Percentiles rank a stretch among this genome's conserved stretches.
phyloP scores from a whole-genome alignment of 2,329 filamentous ascomycete genomes.

The Aspergillus quadrilineatus region DNA sequence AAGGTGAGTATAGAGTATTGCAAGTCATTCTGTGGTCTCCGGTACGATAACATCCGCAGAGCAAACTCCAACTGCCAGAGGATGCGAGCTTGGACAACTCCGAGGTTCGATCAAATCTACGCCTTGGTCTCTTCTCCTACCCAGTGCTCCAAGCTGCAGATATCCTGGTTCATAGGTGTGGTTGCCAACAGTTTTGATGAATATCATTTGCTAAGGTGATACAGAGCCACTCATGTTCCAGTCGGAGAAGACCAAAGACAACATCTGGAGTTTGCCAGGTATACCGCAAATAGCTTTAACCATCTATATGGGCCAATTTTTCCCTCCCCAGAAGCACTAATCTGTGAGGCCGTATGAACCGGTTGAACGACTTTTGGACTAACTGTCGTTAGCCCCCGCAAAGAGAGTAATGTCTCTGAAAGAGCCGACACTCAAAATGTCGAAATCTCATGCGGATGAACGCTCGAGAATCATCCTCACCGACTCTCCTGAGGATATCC shows the following conservation, averaged over 20 bases:
- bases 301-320: slow-evolving; percentile 65
- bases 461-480: slow-evolving; percentile 81
- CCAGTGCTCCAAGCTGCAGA: slow-evolving; percentile 94
- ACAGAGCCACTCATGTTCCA: slow-evolving; percentile 84
- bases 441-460: slow-evolving; percentile 74
- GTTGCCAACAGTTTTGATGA: background rate
- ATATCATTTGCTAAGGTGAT: slow-evolving; percentile 18
- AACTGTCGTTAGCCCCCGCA: slow-evolving; percentile 59
- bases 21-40: background rate
- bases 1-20: slow-evolving; percentile 60
- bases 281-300: slow-evolving; percentile 86
- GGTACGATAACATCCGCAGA: slow-evolving; percentile 48
- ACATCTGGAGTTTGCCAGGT: slow-evolving; percentile 88
- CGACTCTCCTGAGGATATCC: slow-evolving; percentile 64
- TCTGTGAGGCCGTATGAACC: slow-evolving; percentile 55
- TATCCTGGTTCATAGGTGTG: slow-evolving; percentile 76
- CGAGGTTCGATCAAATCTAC: slow-evolving; percentile 62
- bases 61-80: slow-evolving; percentile 67
- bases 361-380: background rate
- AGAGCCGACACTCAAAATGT: slow-evolving; percentile 83
- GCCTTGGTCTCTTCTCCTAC: slow-evolving; percentile 91
- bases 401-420: slow-evolving; percentile 88
- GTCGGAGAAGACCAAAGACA: slow-evolving; percentile 95
- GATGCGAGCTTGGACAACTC: slow-evolving; percentile 59
- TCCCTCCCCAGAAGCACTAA: slow-evolving; percentile 66